Percentiles rank a stretch among this genome's conserved stretches.
Evolutionary conservation across 352 stramenopile species (phyloP).

Genomic region (Globisporangium camurandrum): DNA sequence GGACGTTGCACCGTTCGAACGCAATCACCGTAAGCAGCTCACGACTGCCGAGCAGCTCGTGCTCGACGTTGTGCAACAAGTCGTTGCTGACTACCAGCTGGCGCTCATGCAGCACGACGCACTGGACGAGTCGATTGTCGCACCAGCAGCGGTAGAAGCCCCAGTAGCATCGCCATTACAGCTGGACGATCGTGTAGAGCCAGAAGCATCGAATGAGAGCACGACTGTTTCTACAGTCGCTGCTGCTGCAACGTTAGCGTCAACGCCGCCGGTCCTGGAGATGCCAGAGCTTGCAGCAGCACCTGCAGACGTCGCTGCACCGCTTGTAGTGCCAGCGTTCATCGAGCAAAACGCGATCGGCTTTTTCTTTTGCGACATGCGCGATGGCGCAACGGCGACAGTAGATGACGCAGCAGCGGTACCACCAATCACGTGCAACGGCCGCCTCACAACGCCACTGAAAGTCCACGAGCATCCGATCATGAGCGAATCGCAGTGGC

Average conservation of each 20-base stretch:
- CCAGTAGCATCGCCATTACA: too few species aligned
- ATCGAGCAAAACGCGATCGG: slow-evolving; percentile 38
- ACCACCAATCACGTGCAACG: slow-evolving; percentile 71
- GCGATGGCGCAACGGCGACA: slow-evolving; percentile 20
- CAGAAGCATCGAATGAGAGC: neutral
- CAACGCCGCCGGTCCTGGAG: neutral
- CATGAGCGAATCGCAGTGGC: slow-evolving; percentile 64
- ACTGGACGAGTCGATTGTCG: neutral
- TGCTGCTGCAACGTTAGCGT: neutral
- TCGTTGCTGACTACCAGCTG: slow-evolving; percentile 52
- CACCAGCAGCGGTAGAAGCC: neutral
- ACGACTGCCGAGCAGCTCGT: slow-evolving; percentile 29
- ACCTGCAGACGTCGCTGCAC: neutral
- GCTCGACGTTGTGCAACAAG: slow-evolving; percentile 19
- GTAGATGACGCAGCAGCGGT: too few species aligned
- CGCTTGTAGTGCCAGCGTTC: slow-evolving; percentile 6
- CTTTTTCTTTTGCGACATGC: slow-evolving; percentile 65
- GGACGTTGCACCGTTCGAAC: slow-evolving; percentile 54
- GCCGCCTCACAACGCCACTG: slow-evolving; percentile 38
- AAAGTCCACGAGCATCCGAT: slow-evolving; percentile 40
- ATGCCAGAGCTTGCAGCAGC: too few species aligned
- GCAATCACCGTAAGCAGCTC: slow-evolving; percentile 22
- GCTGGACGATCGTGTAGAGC: too few species aligned
- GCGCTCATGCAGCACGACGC: slow-evolving; percentile 22
- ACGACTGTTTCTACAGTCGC: neutral